Percentiles rank a stretch among this genome's conserved stretches.
Conservation (phyloP, 768 basidiomycete species). For the Mycena galopus region DNA sequence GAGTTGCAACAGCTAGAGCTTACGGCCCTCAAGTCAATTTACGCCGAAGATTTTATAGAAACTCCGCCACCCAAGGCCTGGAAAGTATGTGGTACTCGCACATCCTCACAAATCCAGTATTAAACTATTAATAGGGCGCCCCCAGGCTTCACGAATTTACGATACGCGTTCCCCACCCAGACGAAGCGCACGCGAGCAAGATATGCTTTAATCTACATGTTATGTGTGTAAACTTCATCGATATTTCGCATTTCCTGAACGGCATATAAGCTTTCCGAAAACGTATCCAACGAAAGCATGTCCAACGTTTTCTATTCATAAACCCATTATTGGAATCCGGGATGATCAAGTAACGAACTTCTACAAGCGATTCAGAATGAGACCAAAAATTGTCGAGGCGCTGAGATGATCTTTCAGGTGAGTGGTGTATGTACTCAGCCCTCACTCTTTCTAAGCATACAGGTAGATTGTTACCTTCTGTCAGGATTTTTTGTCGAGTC, state of each 20-base stretch:
- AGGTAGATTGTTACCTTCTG: constrained; percentile 72
- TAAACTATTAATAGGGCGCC: constrained; percentile 64
- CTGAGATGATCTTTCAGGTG: constrained; percentile 86
- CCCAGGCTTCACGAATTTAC: constrained; percentile 80
- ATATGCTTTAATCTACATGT: constrained; percentile 77
- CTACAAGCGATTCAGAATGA: constrained; percentile 73
- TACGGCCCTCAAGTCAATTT: constrained; percentile 84
- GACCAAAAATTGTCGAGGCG: constrained; percentile 73
- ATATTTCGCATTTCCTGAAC: constrained; percentile 13
- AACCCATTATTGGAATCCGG: constrained; percentile 70
- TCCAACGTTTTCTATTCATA: constrained; percentile 77
- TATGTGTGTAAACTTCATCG: constrained; percentile 62
- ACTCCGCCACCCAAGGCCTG: constrained; percentile 84
- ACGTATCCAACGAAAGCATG: constrained; percentile 83
- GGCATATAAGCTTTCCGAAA: constrained; percentile 76
- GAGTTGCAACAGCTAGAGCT: constrained; percentile 79
- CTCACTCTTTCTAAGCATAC: constrained; percentile 2
- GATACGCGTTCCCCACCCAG: constrained; percentile 78
- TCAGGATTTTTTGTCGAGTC: constrained; percentile 78
- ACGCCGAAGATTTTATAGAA: constrained; percentile 81
- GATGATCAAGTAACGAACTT: constrained; percentile 69
- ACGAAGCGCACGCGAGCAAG: constrained; percentile 65
- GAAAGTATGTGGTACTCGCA: constrained; percentile 66
- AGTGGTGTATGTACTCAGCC: constrained; percentile 34
- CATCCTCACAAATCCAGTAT: neutral